Evolutionary conservation across 352 stramenopile species (phyloP).

Genomic region (Phytophthora cajani): DNA sequence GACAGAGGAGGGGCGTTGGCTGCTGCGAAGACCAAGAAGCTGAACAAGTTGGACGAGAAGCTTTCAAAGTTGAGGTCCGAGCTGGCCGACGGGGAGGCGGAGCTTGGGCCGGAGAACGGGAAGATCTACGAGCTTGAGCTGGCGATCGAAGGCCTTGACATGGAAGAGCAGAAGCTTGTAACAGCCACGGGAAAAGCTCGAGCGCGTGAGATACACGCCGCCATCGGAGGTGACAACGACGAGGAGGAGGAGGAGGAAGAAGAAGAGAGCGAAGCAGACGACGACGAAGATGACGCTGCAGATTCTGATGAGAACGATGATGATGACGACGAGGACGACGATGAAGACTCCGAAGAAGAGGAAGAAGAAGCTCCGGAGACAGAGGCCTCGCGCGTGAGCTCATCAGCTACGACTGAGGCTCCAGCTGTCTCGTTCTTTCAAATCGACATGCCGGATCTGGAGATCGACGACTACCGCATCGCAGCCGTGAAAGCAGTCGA

Average conservation of each 20-base stretch:
- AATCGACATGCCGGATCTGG: conserved; percentile 56
- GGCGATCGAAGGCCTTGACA: conserved; percentile 43
- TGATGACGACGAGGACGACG: conserved; percentile 19
- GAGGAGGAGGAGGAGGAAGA: conserved; percentile 17
- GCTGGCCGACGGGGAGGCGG: conserved; percentile 37
- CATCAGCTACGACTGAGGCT: neutral
- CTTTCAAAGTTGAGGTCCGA: conserved; percentile 43
- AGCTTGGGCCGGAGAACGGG: conserved; percentile 31
- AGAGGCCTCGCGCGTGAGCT: conserved; percentile 6
- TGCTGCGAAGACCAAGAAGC: conserved; percentile 30
- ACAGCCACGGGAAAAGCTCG: conserved; percentile 31
- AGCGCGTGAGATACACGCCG: conserved; percentile 32
- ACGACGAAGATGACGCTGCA: conserved; percentile 21
- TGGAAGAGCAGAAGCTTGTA: conserved; percentile 34
- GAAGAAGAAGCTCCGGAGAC: conserved; percentile 26
- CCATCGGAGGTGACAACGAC: conserved; percentile 23
- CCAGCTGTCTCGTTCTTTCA: conserved; percentile 46
- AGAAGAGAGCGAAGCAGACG: conserved; percentile 15
- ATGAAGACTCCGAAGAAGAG: conserved; percentile 18
- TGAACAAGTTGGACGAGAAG: conserved; percentile 43
- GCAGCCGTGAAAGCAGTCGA: conserved; percentile 47
- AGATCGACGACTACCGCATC: conserved; percentile 54
- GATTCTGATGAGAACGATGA: neutral
- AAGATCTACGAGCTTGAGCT: conserved; percentile 59
- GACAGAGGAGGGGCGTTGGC: conserved; percentile 23